phyloP scores from a whole-genome alignment of 2,329 filamentous ascomycete species.

The Penicillium decumbens region DNA sequence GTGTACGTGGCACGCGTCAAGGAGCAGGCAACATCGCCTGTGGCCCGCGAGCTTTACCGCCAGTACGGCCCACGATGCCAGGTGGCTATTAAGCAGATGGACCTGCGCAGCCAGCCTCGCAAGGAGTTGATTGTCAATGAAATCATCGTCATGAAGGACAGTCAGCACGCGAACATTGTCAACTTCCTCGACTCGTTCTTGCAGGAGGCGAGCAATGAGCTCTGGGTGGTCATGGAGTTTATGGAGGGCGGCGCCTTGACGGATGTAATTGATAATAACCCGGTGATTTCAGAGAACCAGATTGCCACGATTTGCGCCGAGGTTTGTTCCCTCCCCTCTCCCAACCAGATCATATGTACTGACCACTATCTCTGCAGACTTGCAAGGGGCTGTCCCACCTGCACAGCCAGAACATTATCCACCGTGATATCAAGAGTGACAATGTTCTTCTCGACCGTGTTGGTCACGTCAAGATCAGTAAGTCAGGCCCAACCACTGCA shows the following conservation, averaged over 20 bases:
- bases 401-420: constrained; percentile 94
- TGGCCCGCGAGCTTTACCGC: constrained; percentile 72
- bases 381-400: constrained; percentile 92
- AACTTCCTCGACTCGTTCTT: constrained; percentile 97
- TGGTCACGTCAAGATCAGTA: constrained; percentile 96
- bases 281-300: constrained; percentile 88
- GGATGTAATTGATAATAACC: constrained; percentile 98
- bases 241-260: constrained; percentile 98
- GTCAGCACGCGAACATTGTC: constrained; percentile 95
- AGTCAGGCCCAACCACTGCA: constrained; percentile 38
- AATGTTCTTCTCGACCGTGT: constrained; percentile 92
- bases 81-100: constrained; percentile 99
- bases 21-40: constrained; percentile 73
- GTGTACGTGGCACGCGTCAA: constrained; percentile 97
- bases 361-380: constrained; percentile 55
- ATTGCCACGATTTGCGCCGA: constrained; percentile 96
- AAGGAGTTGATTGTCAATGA: constrained; percentile 99
- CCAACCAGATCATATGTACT: background rate
- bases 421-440: constrained; percentile 98
- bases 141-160: constrained; percentile 99
- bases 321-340: constrained; percentile 52
- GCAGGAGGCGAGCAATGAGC: constrained; percentile 85
- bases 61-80: constrained; percentile 77
- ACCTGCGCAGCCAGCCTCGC: constrained; percentile 89
- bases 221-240: constrained; percentile 99